These are phyloP conservation scores for Cordyceps cicadae DNA, from an alignment of 2,329 filamentous ascomycete genomes.

Conservation along the genomic window DNA sequence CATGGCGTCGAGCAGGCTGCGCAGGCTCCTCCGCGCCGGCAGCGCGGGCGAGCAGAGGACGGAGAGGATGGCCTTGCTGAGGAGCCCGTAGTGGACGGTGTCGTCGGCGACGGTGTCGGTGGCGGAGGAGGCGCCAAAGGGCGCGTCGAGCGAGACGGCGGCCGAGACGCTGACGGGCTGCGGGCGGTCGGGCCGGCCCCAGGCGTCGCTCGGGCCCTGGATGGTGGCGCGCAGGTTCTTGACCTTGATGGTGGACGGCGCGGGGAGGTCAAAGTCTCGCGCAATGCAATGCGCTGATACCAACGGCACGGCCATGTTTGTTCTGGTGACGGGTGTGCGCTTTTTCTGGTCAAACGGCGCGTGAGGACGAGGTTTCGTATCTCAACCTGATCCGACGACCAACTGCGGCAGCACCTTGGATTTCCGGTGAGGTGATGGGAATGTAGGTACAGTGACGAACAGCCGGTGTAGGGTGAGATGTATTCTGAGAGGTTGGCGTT, in stretches of 20 bases:
- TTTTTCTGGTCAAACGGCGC: background rate
- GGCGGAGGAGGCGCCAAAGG: slow-evolving; percentile 50
- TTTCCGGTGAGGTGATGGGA: background rate
- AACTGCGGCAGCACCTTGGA: background rate
- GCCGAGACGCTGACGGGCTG: slow-evolving; percentile 58
- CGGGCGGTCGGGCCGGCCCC: slow-evolving; percentile 49
- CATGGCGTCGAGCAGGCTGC: slow-evolving; percentile 23
- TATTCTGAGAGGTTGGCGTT: too few species aligned
- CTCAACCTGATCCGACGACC: background rate
- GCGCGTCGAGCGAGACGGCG: slow-evolving; percentile 44
- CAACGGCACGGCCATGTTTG: slow-evolving; percentile 3
- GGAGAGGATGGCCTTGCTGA: slow-evolving; percentile 57
- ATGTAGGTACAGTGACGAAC: background rate
- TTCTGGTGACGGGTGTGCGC: background rate
- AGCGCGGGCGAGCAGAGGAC: slow-evolving; percentile 29
- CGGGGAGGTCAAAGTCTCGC: background rate
- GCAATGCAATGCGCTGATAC: background rate
- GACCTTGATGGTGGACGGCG: slow-evolving; percentile 46
- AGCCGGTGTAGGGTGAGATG: background rate
- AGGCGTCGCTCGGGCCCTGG: slow-evolving; percentile 55
- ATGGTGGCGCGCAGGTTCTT: slow-evolving; percentile 52
- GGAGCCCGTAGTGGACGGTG: slow-evolving; percentile 66
- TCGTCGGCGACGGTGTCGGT: slow-evolving; percentile 56
- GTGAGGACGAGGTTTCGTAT: background rate
- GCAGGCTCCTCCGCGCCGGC: slow-evolving; percentile 16